These are phyloP conservation scores for Phytophthora idaei DNA, from an alignment of 352 stramenopile species.

Conservation along the genomic window DNA sequence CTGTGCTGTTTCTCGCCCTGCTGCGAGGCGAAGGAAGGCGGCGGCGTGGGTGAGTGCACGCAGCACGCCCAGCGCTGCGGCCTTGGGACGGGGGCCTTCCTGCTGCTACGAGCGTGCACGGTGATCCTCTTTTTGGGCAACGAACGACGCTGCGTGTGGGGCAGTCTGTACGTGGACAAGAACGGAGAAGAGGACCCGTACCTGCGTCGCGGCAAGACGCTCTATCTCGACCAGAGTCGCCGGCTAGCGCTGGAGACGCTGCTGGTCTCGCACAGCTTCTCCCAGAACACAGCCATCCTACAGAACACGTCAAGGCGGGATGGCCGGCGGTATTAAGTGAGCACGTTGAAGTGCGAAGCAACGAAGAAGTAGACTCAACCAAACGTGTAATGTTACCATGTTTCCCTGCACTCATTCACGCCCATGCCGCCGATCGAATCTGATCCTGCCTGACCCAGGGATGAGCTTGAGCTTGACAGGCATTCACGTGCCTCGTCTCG, in stretches of 20 bases:
- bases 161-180: constrained; percentile 85
- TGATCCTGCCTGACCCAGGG: constrained; percentile 8
- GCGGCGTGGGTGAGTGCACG: constrained; percentile 74
- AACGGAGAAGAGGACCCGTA: constrained; percentile 88
- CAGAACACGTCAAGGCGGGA: constrained; percentile 78
- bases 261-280: constrained; percentile 75
- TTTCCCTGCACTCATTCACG: constrained; percentile 19
- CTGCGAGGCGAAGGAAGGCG: constrained; percentile 57
- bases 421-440: constrained; percentile 15
- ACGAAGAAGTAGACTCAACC: constrained; percentile 18
- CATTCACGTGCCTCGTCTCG: constrained; percentile 3
- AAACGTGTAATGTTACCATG: constrained; percentile 18
- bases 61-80: constrained; percentile 72
- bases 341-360: constrained; percentile 7
- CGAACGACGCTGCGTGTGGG: constrained; percentile 81
- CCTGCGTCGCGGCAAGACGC: constrained; percentile 72
- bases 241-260: constrained; percentile 67
- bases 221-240: constrained; percentile 69
- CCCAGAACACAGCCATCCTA: constrained; percentile 80
- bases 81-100: constrained; percentile 62
- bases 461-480: constrained; percentile 3
- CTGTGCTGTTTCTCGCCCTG: constrained; percentile 82
- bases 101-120: constrained; percentile 79
- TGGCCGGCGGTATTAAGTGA: constrained; percentile 70
- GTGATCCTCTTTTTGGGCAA: constrained; percentile 87